Evolutionary conservation across 371 early-diverging fungal species (phyloP).

Genomic region (Syncephalastrum racemosum): DNA sequence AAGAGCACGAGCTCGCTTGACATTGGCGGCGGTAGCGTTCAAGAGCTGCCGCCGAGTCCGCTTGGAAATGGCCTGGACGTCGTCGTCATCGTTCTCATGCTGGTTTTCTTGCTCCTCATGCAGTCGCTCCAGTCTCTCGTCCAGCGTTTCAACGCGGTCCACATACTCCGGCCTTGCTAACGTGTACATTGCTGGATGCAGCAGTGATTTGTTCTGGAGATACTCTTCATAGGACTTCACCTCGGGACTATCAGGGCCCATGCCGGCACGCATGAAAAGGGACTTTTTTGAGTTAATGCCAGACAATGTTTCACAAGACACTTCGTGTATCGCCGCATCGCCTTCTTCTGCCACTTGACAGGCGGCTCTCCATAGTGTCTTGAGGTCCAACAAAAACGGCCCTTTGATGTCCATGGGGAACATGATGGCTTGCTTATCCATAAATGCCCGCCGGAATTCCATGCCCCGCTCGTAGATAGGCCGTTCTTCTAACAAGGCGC

Average conservation of each 20-base stretch:
- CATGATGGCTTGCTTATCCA: slow-evolving; percentile 2
- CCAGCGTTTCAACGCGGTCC: slow-evolving; percentile 21
- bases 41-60: too few relatives aligned
- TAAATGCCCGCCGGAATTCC: not conserved
- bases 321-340: not conserved
- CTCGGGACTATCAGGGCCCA: slow-evolving; percentile 22
- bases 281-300: not conserved
- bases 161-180: slow-evolving; percentile 8
- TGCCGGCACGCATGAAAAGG: slow-evolving; percentile 15
- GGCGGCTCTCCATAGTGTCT: slow-evolving; percentile 23
- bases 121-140: slow-evolving; percentile 29
- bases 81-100: too few relatives aligned
- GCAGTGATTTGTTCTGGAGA: slow-evolving; percentile 12
- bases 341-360: slow-evolving; percentile 12
- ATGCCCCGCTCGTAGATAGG: slow-evolving; percentile 20
- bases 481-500: slow-evolving; percentile 16
- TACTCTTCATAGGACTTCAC: slow-evolving; percentile 7
- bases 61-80: too few relatives aligned
- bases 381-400: slow-evolving; percentile 5
- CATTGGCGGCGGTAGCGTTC: too few relatives aligned
- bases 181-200: slow-evolving; percentile 1
- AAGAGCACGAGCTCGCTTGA: too few relatives aligned
- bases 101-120: slow-evolving; percentile 9
- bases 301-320: not conserved
- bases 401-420: not conserved